Conservation (phyloP, 352 stramenopile genomes). For the Phytopythium aichiense region DNA sequence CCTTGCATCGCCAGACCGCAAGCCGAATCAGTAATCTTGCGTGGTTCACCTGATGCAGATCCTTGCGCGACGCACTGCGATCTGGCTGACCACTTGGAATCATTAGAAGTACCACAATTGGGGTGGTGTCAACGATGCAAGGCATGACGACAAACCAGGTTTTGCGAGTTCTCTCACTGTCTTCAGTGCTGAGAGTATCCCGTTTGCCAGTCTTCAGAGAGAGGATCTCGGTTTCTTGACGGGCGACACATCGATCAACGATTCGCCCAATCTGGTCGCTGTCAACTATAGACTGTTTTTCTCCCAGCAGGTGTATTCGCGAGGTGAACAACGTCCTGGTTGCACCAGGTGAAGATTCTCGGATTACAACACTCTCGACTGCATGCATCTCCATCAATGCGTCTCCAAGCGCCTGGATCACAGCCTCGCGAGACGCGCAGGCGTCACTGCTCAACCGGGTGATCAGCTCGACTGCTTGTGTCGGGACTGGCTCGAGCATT, state of each 20-base stretch:
- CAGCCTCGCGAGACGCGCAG: not conserved
- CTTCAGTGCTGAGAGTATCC: not conserved
- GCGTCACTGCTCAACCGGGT: not conserved
- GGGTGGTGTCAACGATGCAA: not conserved
- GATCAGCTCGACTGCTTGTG: not conserved
- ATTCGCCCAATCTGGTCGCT: not conserved
- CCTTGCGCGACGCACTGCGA: not conserved
- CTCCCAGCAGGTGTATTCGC: not conserved
- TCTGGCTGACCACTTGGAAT: not conserved
- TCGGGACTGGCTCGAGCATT: not conserved
- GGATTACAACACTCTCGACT: not conserved
- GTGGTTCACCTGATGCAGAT: not conserved
- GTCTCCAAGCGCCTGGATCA: not conserved
- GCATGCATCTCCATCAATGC: not conserved
- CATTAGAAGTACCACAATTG: not conserved
- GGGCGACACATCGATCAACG: not conserved
- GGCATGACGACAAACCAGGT: not conserved
- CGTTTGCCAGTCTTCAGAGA: not conserved
- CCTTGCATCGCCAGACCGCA: not conserved
- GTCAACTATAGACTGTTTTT: not conserved
- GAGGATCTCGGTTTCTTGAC: not conserved
- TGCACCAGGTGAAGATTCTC: not conserved
- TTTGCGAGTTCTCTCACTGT: not conserved
- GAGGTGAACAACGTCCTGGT: not conserved
- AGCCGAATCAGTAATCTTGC: not conserved